These are phyloP conservation scores for Millerago galiae DNA, from an alignment of 805 yeast species.

Conservation along the genomic window DNA sequence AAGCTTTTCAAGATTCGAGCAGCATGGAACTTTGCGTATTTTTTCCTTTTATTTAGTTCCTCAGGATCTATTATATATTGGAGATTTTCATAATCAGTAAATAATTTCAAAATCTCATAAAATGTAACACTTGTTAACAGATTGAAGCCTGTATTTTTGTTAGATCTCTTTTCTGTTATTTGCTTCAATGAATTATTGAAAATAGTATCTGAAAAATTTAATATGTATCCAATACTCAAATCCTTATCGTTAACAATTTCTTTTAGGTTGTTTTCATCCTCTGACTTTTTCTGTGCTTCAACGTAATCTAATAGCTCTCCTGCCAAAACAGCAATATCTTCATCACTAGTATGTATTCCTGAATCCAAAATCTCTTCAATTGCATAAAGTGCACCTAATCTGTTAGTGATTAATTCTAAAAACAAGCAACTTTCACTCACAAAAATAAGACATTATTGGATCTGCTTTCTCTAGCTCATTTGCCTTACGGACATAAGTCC, in stretches of 20 bases:
- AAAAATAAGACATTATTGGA: constrained; percentile 68
- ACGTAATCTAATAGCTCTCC: constrained; percentile 60
- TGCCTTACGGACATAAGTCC: constrained; percentile 44
- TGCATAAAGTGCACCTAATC: constrained; percentile 43
- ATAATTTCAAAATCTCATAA: constrained; percentile 42
- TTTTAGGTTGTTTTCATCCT: constrained; percentile 28
- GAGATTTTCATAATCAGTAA: constrained; percentile 22
- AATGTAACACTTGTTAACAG: constrained; percentile 52
- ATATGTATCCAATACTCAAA: constrained; percentile 48
- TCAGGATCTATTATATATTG: constrained; percentile 23
- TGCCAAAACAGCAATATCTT: constrained; percentile 54
- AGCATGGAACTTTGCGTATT: constrained; percentile 59
- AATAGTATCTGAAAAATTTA: constrained; percentile 51
- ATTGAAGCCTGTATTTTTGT: constrained; percentile 41
- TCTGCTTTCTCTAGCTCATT: constrained; percentile 50
- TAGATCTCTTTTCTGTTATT: constrained; percentile 35
- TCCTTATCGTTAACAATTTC: constrained; percentile 54
- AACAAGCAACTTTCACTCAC: constrained; percentile 30
- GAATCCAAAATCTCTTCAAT: constrained; percentile 62
- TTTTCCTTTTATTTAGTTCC: constrained; percentile 34
- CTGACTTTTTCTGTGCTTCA: constrained; percentile 45
- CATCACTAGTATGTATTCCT: constrained; percentile 50
- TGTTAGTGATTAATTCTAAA: constrained; percentile 3
- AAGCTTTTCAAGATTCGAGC: constrained; percentile 47
- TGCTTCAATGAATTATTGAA: constrained; percentile 49